Evolutionary conservation across 495 filamentous ascomycete species (phyloP), one percentile per base, ranked within the genome.

Genomic region (Pyrenopolyporus hunteri): DNA sequence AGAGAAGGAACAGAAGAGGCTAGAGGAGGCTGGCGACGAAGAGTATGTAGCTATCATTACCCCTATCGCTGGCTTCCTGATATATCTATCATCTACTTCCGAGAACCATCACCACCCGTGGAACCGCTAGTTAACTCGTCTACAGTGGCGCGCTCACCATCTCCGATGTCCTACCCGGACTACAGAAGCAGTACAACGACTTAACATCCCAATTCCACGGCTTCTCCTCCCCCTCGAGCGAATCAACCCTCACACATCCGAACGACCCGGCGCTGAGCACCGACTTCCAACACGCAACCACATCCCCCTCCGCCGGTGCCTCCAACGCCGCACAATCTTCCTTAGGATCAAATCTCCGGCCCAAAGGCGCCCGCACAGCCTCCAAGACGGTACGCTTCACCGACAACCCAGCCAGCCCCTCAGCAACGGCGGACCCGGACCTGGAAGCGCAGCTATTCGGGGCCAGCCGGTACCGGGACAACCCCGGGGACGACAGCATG

Each of bases 381-480:
- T 57, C 83, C 47, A 97, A 96, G 74, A 90, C 89, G 5, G 93
- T 98, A n/a, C 90, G 93, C 22, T 98, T 98, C 81, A 86, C 83
- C 60, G 92, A 95, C 67, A 80, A 82, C 29, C 82, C 83, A 3
- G 72, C 44, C 26, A 56, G 48, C 19, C 37, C 61, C n/a, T 17
- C 51, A 0, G 69, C 74, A 22, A 57, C 64, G 57, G 45, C 78
- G 2, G 73, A 80, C 33, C 75, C 71, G 17, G 78, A 81, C 66
- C 70, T 77, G 42, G 76, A 80, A 61, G 75, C 75, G 37, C 79
- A 82, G 55, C 84, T 95, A 19, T 92, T 92, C 78, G 84, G 82
- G 26, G 70, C 51, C 70, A 88, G 45, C 73, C 80, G 25, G 59
- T 84, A 82, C 81, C 83, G 67, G 67, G 83, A 77, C 68, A 80